Percentiles rank a stretch among this genome's conserved stretches.
Conservation (phyloP, 2,329 filamentous ascomycete species). For the Kalaharituber pfeilii region DNA sequence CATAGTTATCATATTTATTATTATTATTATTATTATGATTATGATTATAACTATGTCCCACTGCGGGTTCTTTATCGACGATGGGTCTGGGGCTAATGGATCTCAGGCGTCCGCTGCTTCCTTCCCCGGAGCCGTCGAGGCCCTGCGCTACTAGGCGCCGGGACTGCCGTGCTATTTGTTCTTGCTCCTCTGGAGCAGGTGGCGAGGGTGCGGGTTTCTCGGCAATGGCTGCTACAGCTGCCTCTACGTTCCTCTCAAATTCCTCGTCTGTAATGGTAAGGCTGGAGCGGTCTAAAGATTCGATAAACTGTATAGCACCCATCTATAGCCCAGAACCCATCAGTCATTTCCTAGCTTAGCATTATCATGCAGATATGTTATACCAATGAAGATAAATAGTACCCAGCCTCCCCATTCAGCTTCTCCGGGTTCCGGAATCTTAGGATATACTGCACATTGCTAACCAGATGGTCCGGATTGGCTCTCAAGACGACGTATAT, state of each 20-base stretch:
- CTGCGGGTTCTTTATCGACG: conserved; percentile 1
- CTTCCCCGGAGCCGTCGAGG: conserved; percentile 24
- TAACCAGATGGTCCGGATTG: conserved; percentile 87
- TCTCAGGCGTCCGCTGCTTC: background rate
- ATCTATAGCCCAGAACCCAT: conserved; percentile 35
- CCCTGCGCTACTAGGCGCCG: conserved; percentile 7
- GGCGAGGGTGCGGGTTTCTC: conserved; percentile 33
- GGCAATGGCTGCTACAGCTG: conserved; percentile 84
- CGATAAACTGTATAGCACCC: conserved; percentile 91
- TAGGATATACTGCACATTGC: conserved; percentile 94
- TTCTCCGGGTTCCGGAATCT: conserved; percentile 96
- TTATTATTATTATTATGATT: background rate
- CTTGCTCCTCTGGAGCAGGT: conserved; percentile 15
- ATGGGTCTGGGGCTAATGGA: conserved; percentile 8
- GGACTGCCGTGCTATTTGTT: background rate
- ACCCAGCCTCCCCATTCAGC: conserved; percentile 89
- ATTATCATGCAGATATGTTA: background rate
- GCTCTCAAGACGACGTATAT: conserved; percentile 93
- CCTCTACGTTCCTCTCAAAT: conserved; percentile 92
- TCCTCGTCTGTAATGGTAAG: conserved; percentile 88
- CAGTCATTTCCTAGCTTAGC: background rate
- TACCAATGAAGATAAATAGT: conserved; percentile 88
- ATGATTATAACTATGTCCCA: background rate
- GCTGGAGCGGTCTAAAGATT: conserved; percentile 85
- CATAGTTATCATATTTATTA: conserved; percentile 13